phyloP scores from a whole-genome alignment of 306 rosid species.

The Gillenia trifoliata region DNA sequence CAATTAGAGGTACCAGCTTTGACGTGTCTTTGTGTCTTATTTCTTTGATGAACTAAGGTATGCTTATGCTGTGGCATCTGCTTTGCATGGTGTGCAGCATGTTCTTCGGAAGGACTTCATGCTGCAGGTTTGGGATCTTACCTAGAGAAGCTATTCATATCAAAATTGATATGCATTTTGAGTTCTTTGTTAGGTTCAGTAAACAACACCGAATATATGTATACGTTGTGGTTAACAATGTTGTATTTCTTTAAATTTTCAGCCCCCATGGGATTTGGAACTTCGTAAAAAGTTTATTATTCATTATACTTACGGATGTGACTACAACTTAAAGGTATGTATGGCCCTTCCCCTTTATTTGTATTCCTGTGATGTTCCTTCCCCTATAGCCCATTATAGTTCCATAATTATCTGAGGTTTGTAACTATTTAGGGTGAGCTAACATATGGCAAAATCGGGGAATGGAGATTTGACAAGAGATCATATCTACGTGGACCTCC shows the following conservation, averaged over 20 bases:
- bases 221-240: conserved; percentile 7
- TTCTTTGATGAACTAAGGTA: conserved; percentile 53
- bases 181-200: neutral
- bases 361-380: neutral
- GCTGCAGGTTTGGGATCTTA: conserved; percentile 68
- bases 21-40: conserved; percentile 16
- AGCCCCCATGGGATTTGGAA: conserved; percentile 96
- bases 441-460: conserved; percentile 84
- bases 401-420: conserved; percentile 2
- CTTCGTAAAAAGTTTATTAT: conserved; percentile 61
- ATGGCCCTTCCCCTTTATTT: neutral
- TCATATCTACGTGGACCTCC: conserved; percentile 80
- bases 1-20: conserved; percentile 13
- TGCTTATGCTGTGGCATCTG: conserved; percentile 95
- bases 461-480: conserved; percentile 98
- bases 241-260: conserved; percentile 34
- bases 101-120: conserved; percentile 91
- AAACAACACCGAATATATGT: neutral
- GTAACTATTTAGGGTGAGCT: conserved; percentile 64
- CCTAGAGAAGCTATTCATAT: conserved; percentile 7
- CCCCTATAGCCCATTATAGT: neutral
- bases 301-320: conserved; percentile 92
- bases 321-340: conserved; percentile 74
- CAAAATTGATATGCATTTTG: conserved; percentile 14
- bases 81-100: conserved; percentile 84